Conservation (phyloP, 164 flowering plant species). For the Protea cynaroides region DNA sequence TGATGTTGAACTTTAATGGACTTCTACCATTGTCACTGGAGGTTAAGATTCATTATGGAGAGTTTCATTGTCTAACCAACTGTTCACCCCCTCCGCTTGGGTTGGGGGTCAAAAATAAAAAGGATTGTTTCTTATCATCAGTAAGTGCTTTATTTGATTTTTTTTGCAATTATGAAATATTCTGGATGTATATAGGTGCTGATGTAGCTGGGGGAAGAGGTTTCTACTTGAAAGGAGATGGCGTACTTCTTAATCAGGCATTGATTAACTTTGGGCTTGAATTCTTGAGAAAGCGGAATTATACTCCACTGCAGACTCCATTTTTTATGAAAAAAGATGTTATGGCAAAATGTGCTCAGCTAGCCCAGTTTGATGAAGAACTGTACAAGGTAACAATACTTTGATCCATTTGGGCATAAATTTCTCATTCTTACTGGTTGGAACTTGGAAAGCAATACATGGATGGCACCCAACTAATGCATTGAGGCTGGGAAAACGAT, state of each 20-base stretch:
- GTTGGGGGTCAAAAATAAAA: background rate
- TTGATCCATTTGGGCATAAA: too few species aligned
- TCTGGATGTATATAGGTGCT: constrained; percentile 40
- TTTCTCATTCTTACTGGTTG: too few species aligned
- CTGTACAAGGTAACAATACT: constrained; percentile 73
- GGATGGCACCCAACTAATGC: too few species aligned
- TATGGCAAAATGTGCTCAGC: constrained; percentile 96
- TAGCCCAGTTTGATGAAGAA: constrained; percentile 97
- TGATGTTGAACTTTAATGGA: too few species aligned
- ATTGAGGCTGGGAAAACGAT: too few species aligned
- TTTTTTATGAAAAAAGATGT: constrained; percentile 93
- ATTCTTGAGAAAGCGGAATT: constrained; percentile 61
- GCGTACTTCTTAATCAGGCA: constrained; percentile 88
- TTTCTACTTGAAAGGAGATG: constrained; percentile 80
- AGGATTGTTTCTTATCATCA: background rate
- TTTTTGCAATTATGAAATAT: background rate
- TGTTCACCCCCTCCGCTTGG: too few species aligned
- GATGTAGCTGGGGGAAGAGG: constrained; percentile 97
- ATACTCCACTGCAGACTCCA: constrained; percentile 71
- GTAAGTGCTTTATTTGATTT: background rate
- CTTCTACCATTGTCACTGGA: too few species aligned
- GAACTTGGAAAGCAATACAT: too few species aligned
- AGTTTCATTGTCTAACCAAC: too few species aligned
- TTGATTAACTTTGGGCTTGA: constrained; percentile 72
- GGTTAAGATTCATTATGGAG: too few species aligned